These are phyloP conservation scores for Lactarius trivialis DNA, from an alignment of 768 basidiomycete genomes.

Conservation along the genomic window DNA sequence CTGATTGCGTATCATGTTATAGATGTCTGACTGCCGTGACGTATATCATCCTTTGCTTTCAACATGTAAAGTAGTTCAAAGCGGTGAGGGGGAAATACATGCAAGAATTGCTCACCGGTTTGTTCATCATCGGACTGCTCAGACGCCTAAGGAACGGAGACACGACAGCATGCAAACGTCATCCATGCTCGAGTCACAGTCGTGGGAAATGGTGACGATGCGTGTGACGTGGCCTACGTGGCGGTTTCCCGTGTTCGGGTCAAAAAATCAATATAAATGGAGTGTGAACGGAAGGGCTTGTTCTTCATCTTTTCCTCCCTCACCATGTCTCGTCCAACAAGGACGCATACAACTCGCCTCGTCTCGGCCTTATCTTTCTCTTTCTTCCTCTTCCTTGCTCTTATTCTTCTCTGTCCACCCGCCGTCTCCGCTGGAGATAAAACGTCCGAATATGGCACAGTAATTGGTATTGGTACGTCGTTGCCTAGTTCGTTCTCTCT, in stretches of 20 bases:
- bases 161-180: too few relatives aligned
- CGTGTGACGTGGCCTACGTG: conserved; percentile 14
- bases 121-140: too few relatives aligned
- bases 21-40: too few relatives aligned
- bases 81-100: too few relatives aligned
- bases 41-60: too few relatives aligned
- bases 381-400: conserved; percentile 50
- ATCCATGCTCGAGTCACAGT: not conserved
- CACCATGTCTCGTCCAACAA: conserved; percentile 25
- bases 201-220: conserved; percentile 8
- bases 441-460: conserved; percentile 78
- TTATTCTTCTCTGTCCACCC: conserved; percentile 65
- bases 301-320: not conserved
- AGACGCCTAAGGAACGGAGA: too few relatives aligned
- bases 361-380: conserved; percentile 25
- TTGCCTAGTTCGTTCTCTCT: not conserved
- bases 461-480: conserved; percentile 81
- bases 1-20: too few relatives aligned
- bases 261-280: not conserved
- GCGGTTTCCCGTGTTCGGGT: not conserved
- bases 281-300: not conserved
- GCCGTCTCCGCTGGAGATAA: conserved; percentile 56
- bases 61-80: too few relatives aligned
- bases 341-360: conserved; percentile 22
- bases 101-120: too few relatives aligned